A percentile compares a stretch with the other conserved stretches of the same genome.
These are phyloP conservation scores for Kuraishia hungarica DNA, from an alignment of 805 yeast genomes.

Conservation along the genomic window DNA sequence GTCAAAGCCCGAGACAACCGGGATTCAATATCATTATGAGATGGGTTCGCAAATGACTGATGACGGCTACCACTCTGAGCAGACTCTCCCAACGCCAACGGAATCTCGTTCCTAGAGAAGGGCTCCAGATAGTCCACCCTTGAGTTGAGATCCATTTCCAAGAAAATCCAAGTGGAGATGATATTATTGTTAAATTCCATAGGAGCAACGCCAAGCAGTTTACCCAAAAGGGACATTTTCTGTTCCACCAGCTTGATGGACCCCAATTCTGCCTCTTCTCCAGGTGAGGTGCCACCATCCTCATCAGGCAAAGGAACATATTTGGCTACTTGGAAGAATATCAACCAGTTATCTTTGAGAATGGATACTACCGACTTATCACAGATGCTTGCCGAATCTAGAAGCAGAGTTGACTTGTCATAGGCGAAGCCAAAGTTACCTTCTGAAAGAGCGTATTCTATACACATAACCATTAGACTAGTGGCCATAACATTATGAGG, in stretches of 20 bases:
- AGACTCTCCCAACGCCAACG: no score
- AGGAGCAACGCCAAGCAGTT: slow-evolving; percentile 43
- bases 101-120: background rate
- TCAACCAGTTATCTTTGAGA: slow-evolving; percentile 47
- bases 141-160: slow-evolving; percentile 31
- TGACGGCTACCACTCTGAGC: no score
- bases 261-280: background rate
- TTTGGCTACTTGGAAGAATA: slow-evolving; percentile 69
- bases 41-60: background rate
- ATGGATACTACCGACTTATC: slow-evolving; percentile 4
- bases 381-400: slow-evolving; percentile 18
- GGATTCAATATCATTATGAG: slow-evolving; percentile 7
- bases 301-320: slow-evolving; percentile 23
- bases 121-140: slow-evolving; percentile 18
- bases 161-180: slow-evolving; percentile 53
- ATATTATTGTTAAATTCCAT: slow-evolving; percentile 46
- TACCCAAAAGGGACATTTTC: slow-evolving; percentile 49
- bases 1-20: slow-evolving; percentile 14
- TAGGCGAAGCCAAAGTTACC: slow-evolving; percentile 55
- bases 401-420: slow-evolving; percentile 27
- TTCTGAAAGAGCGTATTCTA: slow-evolving; percentile 59
- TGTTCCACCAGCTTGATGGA: slow-evolving; percentile 29
- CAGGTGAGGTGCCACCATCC: slow-evolving; percentile 3
- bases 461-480: slow-evolving; percentile 37
- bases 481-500: slow-evolving; percentile 9